Percentiles rank a stretch among this genome's conserved stretches.
Conservation (phyloP, 495 filamentous ascomycete genomes). For the Hypoxylon subgilvum region DNA sequence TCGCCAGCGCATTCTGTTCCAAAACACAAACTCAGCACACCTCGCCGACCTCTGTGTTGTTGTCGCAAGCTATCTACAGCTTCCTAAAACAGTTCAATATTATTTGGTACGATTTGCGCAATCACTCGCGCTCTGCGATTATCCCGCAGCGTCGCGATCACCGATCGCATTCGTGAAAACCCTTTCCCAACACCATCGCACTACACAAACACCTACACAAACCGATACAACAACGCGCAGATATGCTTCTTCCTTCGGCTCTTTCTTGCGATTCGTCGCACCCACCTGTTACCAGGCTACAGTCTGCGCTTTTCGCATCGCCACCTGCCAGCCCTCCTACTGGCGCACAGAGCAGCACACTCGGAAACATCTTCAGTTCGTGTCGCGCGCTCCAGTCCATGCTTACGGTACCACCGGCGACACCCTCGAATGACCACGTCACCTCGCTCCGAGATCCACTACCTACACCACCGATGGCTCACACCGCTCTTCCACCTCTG, state of each 20-base stretch:
- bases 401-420: conserved; percentile 51
- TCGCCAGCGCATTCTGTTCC: conserved; percentile 24
- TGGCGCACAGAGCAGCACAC: conserved; percentile 56
- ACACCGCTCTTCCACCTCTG: conserved; percentile 52
- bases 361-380: conserved; percentile 67
- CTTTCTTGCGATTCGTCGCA: conserved; percentile 70
- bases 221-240: not conserved
- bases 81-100: not conserved
- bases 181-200: too few species aligned
- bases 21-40: conserved; percentile 3
- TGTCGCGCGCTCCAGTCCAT: conserved; percentile 76
- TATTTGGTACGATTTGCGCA: not conserved
- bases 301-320: conserved; percentile 64
- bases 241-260: conserved; percentile 75
- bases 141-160: conserved; percentile 1
- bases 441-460: conserved; percentile 53
- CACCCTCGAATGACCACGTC: conserved; percentile 56
- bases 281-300: conserved; percentile 54
- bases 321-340: conserved; percentile 69
- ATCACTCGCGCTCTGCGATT: conserved; percentile 1
- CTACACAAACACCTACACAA: not conserved
- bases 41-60: conserved; percentile 2
- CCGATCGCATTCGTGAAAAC: conserved; percentile 32
- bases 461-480: conserved; percentile 58
- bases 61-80: conserved; percentile 3